A percentile compares a stretch with the other conserved stretches of the same genome.
phyloP scores from a whole-genome alignment of 73 alveolate species.

The Strombidium stylifer region DNA sequence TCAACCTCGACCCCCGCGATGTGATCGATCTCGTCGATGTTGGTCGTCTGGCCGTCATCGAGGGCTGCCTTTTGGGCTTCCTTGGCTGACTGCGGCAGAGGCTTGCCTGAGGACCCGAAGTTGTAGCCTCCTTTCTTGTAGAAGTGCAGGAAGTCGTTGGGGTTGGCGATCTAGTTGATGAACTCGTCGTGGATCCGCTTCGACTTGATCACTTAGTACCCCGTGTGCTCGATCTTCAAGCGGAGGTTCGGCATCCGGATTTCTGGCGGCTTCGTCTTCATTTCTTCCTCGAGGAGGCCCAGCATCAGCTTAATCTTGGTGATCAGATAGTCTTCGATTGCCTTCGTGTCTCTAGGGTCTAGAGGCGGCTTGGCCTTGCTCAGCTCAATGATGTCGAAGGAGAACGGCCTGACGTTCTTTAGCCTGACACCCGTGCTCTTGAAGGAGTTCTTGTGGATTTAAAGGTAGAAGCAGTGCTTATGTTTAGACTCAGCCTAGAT shows the following conservation, averaged over 20 bases:
- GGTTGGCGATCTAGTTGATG: constrained; percentile 69
- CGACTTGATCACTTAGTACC: constrained; percentile 65
- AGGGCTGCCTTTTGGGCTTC: not conserved
- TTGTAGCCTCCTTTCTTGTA: constrained; percentile 60
- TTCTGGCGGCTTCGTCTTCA: constrained; percentile 3
- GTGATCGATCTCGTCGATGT: not conserved
- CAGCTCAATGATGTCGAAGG: constrained; percentile 76
- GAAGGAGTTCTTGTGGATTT: constrained; percentile 69
- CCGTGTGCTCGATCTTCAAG: constrained; percentile 78
- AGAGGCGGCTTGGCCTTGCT: constrained; percentile 47
- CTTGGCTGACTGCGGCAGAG: not conserved
- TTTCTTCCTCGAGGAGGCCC: constrained; percentile 10
- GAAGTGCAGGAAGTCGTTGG: constrained; percentile 71
- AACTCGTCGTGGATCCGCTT: constrained; percentile 49
- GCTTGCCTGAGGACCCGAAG: too few species aligned
- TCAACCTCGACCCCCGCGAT: constrained; percentile 13
- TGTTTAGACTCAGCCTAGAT: constrained; percentile 89
- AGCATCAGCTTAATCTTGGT: constrained; percentile 68
- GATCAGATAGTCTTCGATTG: constrained; percentile 56
- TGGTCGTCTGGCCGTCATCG: not conserved
- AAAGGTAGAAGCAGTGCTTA: constrained; percentile 84
- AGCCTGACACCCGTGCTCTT: constrained; percentile 71
- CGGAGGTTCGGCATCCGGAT: constrained; percentile 65
- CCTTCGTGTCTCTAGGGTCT: constrained; percentile 56
- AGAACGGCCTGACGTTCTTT: constrained; percentile 79